Percentiles rank a stretch among this genome's conserved stretches.
phyloP scores from a whole-genome alignment of 2,329 filamentous ascomycete species.

The Boeremia exigua region DNA sequence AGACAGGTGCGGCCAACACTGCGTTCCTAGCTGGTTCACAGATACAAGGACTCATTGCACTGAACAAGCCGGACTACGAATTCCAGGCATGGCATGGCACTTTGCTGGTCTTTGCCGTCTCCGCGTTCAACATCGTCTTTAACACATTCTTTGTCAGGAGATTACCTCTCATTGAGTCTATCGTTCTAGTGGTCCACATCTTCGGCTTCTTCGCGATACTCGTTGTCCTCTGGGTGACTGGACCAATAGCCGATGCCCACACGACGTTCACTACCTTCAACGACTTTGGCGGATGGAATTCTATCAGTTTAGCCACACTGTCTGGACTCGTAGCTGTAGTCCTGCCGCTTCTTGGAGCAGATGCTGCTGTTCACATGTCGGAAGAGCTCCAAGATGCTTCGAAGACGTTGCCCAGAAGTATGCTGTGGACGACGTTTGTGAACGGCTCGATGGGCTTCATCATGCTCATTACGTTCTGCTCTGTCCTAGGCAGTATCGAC shows the following conservation, averaged over 20 bases:
- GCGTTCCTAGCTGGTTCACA: slow-evolving; percentile 39
- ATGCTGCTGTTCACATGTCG: background rate
- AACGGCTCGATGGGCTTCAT: background rate
- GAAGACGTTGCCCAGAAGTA: background rate
- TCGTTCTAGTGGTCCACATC: slow-evolving; percentile 54
- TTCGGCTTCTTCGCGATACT: slow-evolving; percentile 59
- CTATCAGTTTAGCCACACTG: slow-evolving; percentile 23
- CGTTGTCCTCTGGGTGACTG: slow-evolving; percentile 39
- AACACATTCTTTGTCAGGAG: slow-evolving; percentile 42
- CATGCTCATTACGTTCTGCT: background rate
- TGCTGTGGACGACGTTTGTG: background rate
- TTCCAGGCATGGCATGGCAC: slow-evolving; percentile 57
- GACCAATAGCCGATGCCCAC: slow-evolving; percentile 25
- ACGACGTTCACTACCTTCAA: slow-evolving; percentile 35
- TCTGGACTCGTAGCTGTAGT: background rate
- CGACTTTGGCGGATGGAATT: slow-evolving; percentile 38
- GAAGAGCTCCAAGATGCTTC: background rate
- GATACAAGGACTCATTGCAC: slow-evolving; percentile 42
- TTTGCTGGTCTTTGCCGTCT: slow-evolving; percentile 55
- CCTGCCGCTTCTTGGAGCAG: background rate
- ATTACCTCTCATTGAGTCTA: background rate
- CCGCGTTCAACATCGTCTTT: slow-evolving; percentile 47
- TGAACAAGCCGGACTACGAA: slow-evolving; percentile 50
- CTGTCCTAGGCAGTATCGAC: background rate
- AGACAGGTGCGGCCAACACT: slow-evolving; percentile 43